Percentiles rank a stretch among this genome's conserved stretches.
Evolutionary conservation across 768 basidiomycete species (phyloP).

Genomic region (Serendipita sp.): DNA sequence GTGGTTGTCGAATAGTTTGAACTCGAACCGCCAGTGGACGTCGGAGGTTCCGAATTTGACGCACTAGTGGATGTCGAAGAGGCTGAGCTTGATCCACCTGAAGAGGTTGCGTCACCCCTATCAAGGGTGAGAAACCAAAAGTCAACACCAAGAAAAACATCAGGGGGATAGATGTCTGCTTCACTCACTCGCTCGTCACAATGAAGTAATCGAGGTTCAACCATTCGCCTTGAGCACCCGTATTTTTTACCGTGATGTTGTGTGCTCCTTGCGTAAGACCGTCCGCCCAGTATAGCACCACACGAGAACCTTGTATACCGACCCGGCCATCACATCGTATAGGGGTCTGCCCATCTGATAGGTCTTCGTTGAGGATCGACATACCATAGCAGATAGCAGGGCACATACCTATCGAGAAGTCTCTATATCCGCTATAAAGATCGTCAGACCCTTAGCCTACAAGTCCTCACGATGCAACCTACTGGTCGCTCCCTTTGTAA

Average conservation of each 20-base stretch:
- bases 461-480: not conserved
- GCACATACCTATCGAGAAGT: not conserved
- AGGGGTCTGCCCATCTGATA: not conserved
- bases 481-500: not conserved
- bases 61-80: too few species aligned
- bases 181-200: not conserved
- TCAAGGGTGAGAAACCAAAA: too few species aligned
- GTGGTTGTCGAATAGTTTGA: too few species aligned
- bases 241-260: not conserved
- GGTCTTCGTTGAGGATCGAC: not conserved
- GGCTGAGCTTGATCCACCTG: too few species aligned
- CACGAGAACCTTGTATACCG: not conserved
- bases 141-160: too few species aligned
- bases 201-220: not conserved
- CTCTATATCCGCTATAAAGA: not conserved
- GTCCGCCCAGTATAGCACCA: not conserved
- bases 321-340: not conserved
- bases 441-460: not conserved
- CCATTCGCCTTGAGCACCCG: not conserved
- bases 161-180: too few species aligned
- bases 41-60: too few species aligned
- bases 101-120: too few species aligned
- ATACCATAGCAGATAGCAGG: not conserved
- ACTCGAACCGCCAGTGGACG: too few species aligned
- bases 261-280: not conserved